Percentiles rank a stretch among this genome's conserved stretches.
Evolutionary conservation across 2,329 filamentous ascomycete genomes (phyloP).

Genomic region (Orbilia oligospora): DNA sequence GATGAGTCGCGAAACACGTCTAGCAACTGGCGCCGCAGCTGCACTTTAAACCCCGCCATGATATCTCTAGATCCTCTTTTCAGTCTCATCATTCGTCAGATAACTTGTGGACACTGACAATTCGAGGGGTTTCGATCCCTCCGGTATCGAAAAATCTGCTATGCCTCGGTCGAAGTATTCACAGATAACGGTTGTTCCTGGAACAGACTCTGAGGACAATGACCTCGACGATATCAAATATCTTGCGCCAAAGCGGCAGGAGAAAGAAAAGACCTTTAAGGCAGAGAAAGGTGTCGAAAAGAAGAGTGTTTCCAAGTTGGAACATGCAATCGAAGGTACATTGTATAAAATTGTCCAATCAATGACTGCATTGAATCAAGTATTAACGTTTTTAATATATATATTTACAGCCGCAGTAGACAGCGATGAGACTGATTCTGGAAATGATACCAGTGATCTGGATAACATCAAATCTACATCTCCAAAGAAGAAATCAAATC

Average conservation of each 20-base stretch:
- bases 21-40: neutral
- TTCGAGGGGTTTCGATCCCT: neutral
- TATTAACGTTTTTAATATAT: neutral
- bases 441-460: conserved; percentile 50
- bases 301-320: neutral
- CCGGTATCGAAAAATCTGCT: neutral
- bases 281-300: neutral
- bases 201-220: conserved; percentile 34
- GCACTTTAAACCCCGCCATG: conserved; percentile 20
- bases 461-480: conserved; percentile 45
- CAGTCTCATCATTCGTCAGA: neutral
- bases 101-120: neutral
- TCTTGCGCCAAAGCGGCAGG: conserved; percentile 42
- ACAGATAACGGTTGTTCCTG: conserved; percentile 8
- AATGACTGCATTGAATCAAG: neutral
- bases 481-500: neutral
- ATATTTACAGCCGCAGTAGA: neutral
- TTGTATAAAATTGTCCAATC: too few relatives aligned
- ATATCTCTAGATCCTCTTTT: neutral
- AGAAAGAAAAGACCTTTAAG: neutral
- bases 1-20: conserved; percentile 59
- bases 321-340: neutral
- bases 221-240: conserved; percentile 56
- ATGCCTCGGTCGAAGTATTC: conserved; percentile 15
- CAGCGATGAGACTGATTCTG: conserved; percentile 29